phyloP scores from a whole-genome alignment of 768 basidiomycete species.

The Botryobasidium botryosum region DNA sequence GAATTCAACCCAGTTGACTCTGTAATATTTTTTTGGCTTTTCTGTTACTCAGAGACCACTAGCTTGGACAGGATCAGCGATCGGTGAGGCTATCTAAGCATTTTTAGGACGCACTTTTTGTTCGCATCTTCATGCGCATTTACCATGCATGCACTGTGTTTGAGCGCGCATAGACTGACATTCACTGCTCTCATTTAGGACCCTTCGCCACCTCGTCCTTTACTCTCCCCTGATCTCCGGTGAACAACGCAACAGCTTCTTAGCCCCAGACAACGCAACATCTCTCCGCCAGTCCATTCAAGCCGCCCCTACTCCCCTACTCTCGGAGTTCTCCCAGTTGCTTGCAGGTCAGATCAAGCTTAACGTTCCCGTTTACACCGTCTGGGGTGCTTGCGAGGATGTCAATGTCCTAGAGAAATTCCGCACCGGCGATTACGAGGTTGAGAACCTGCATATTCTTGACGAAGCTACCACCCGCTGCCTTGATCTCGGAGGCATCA shows the following conservation, averaged over 20 bases:
- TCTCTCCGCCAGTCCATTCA: slow-evolving; percentile 52
- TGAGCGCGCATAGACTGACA: background rate
- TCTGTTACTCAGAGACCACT: slow-evolving; percentile 38
- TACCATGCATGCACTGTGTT: background rate
- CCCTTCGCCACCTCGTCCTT: slow-evolving; percentile 86
- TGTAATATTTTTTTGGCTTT: slow-evolving; percentile 7
- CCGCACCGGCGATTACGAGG: slow-evolving; percentile 59
- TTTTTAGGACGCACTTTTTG: no score
- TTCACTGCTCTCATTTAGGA: slow-evolving; percentile 23
- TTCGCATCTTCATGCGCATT: background rate
- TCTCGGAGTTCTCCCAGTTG: slow-evolving; percentile 88
- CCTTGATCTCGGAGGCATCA: slow-evolving; percentile 83
- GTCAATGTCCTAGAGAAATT: slow-evolving; percentile 86
- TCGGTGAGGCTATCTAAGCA: slow-evolving; percentile 34
- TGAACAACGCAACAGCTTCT: slow-evolving; percentile 64
- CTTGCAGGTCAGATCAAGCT: slow-evolving; percentile 83
- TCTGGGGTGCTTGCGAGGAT: slow-evolving; percentile 97
- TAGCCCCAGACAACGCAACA: slow-evolving; percentile 52
- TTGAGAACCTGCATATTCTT: slow-evolving; percentile 80
- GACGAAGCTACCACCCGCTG: slow-evolving; percentile 93
- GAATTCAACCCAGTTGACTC: background rate
- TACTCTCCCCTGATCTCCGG: slow-evolving; percentile 87
- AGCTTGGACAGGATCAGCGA: slow-evolving; percentile 86
- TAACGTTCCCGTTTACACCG: slow-evolving; percentile 84
- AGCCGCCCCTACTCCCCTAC: slow-evolving; percentile 40